Evolutionary conservation across 2,329 filamentous ascomycete species (phyloP), one percentile per base, ranked within the genome.

Genomic region (Verticillium alfalfae): DNA sequence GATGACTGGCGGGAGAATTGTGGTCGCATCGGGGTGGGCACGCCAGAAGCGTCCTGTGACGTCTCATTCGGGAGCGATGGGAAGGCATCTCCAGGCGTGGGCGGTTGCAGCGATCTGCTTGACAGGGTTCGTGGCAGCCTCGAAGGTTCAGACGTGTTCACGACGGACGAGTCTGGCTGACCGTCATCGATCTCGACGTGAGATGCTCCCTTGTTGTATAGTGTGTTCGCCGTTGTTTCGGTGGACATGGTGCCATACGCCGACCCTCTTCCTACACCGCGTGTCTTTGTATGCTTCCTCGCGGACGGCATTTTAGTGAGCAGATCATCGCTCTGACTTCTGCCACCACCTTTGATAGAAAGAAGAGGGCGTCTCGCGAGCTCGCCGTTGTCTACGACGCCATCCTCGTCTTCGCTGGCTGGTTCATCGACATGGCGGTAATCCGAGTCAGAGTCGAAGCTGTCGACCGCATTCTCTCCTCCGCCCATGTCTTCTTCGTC

Each of bases 1-100:
- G 78, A 86, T 26, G 82, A 78, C 60, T 85, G 81, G 5, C 82
- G 76, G 2, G 83, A 83, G 9, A 84, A 73, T 15, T 74, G 73
- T 7, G 84, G 84, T 36, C 80, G 78, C 58, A 65, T 69, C 56
- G 70, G 65, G 49, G 72, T 69, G 55, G 62, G 60, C 22, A 39
- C 39, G 34, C 62, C 58, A 7, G 63, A 62, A 12, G 34, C 60
- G 34, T 60, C 31, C 18, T 54, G 58, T 12, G 36, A 45, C 1
- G 56, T n/a, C 16, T 41, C 26, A 13, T 36, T 59, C 45, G 26
- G 58, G 31, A 26, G 49, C 5, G 34, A 36, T 31, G 34, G 58
- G 58, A 18, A 59, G 38, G 45, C 45, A 26, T 26, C 18, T 2
- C 45, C 18, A 22, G 45, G 45, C 2, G 45, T 52, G 12, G 45